Conservation (phyloP, 2,329 filamentous ascomycete species). For the Alternaria angustiovoidea region DNA sequence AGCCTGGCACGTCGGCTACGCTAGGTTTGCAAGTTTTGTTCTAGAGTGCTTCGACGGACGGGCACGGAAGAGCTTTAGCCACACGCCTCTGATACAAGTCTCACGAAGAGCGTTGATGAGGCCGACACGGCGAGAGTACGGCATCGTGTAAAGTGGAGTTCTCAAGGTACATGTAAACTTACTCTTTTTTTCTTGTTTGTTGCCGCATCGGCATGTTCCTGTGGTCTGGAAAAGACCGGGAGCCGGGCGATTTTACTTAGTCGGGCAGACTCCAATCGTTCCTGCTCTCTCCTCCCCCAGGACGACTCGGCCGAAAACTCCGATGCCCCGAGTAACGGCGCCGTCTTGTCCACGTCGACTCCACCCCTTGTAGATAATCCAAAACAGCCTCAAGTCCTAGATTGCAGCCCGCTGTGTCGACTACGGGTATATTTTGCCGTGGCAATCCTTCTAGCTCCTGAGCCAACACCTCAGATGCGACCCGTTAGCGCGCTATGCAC, state of each 20-base stretch:
- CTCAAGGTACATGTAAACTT: background rate
- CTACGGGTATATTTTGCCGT: background rate
- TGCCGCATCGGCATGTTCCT: background rate
- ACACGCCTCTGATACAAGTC: background rate
- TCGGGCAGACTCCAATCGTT: conserved; percentile 5
- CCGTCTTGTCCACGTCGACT: background rate
- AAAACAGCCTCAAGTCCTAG: conserved; percentile 2
- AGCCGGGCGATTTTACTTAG: background rate
- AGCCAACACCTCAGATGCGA: background rate
- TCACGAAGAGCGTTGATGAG: background rate
- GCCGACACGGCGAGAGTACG: conserved; percentile 6
- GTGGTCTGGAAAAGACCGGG: background rate
- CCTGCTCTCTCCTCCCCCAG: background rate
- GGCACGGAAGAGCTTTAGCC: background rate
- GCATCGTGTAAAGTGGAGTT: conserved; percentile 8
- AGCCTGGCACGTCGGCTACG: background rate
- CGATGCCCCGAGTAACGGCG: background rate
- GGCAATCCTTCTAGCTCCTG: background rate
- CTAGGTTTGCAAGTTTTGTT: conserved; percentile 3
- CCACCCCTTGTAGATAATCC: conserved; percentile 1
- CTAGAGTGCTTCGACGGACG: conserved; percentile 2
- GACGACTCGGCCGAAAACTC: background rate
- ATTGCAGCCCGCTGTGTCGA: background rate
- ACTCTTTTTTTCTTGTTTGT: background rate
- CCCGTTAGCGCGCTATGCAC: background rate